Base-by-base conservation (phyloP, 2,329 filamentous ascomycete genomes). In the Kalmusia sp. region DNA sequence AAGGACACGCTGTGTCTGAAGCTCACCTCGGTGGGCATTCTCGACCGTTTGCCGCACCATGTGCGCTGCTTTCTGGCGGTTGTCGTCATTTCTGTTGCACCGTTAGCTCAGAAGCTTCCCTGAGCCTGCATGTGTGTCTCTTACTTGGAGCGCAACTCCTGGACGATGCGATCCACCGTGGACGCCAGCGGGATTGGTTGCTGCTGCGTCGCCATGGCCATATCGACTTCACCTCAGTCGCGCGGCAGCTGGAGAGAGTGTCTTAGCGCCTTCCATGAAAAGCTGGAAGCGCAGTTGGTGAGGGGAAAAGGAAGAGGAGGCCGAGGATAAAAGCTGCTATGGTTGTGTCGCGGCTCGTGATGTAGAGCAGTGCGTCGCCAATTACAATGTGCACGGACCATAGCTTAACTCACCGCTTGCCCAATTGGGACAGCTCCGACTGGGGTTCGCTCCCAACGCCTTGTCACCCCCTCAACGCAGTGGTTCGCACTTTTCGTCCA, bases 91-190 rank as follows among this genome's bases (percentile, higher is more conserved):
- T 61, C 78, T 79, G 58, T 15, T n/a, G 8, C 3, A 35, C 31
- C 24, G 59, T 69, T 52, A 68, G 64, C 52, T 14, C 44, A 33
- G 19, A 35, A 30, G 6, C 15, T 19, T 14, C 30, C 30, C 27
- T n/a, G n/a, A n/a, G n/a, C 19, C 30, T 12, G 25, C 21, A 27
- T 22, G 15, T 47, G 35, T 15, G 25, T 49, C 45, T 54, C 65
- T 76, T 64, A 79, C 77, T 84, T 85, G 54, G 82, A 85, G 62
- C 81, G 82, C 56, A 86, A 76, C 68, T 86, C 83, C 54, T 74
- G 63, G 64, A 84, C 84, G 62, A 85, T 78, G 67, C 83, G 78
- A 70, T 84, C 82, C 61, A 82, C 77, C 52, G 63, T 60, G 49
- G 63, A 57, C 52, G 64, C 63, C 58, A 68, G 57, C 41, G 66